Conservation (phyloP, 2,329 filamentous ascomycete species). For the Pseudonectria buxi region DNA sequence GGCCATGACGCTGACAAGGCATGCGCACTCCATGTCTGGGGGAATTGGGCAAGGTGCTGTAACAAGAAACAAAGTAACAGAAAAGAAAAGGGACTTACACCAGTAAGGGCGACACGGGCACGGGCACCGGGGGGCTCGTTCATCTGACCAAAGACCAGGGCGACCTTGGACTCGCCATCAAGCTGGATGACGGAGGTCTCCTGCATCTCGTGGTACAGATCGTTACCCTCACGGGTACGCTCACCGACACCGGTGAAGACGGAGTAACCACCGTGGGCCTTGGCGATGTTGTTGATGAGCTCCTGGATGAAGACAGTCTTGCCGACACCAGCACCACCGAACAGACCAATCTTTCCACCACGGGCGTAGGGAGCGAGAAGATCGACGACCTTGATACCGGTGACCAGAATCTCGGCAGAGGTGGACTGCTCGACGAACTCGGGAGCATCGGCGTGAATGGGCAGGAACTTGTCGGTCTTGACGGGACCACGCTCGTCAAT, state of each 20-base stretch:
- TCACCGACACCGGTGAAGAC: constrained; percentile 99
- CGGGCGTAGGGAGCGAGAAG: constrained; percentile 97
- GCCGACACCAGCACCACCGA: constrained; percentile 99
- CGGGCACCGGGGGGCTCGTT: constrained; percentile 99
- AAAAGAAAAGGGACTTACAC: constrained; percentile 29
- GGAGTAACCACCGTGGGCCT: constrained; percentile 99
- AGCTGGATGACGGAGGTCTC: constrained; percentile 99
- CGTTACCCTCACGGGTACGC: constrained; percentile 99
- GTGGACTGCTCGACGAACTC: constrained; percentile 94
- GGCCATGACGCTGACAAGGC: background rate
- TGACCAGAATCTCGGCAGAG: constrained; percentile 90
- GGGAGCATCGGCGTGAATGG: constrained; percentile 93
- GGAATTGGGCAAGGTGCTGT: constrained; percentile 3
- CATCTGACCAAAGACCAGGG: constrained; percentile 99
- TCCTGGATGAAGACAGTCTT: constrained; percentile 99
- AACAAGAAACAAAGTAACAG: background rate
- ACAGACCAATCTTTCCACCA: constrained; percentile 99
- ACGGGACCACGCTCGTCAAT: constrained; percentile 99
- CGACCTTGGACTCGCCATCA: constrained; percentile 98
- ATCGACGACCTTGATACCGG: constrained; percentile 99
- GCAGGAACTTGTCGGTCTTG: constrained; percentile 79
- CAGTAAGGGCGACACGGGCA: constrained; percentile 98
- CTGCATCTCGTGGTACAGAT: constrained; percentile 99
- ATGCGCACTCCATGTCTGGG: background rate
- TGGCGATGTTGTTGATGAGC: constrained; percentile 99